Evolutionary conservation across 2,329 filamentous ascomycete genomes (phyloP).

Genomic region (Alternaria brassicae): DNA sequence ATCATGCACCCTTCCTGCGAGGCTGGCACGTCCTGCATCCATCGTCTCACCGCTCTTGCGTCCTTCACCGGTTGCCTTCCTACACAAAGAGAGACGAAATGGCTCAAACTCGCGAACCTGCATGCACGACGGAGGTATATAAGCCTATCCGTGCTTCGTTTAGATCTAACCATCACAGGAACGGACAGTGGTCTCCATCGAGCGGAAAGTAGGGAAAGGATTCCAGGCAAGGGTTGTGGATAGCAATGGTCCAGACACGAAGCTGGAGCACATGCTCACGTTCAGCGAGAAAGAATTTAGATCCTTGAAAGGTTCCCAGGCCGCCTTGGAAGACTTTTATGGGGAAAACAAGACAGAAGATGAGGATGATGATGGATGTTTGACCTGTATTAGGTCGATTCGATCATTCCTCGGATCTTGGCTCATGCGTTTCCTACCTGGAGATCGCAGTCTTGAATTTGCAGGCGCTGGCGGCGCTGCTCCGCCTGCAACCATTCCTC

Average conservation of each 20-base stretch:
- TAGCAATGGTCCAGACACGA: neutral
- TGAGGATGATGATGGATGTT: neutral
- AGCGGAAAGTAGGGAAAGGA: neutral
- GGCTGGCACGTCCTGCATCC: too few species aligned
- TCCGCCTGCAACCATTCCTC: neutral
- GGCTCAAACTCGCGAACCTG: neutral
- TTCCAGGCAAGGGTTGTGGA: neutral
- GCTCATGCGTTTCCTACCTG: neutral
- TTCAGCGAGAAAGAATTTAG: neutral
- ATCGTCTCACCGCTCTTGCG: too few species aligned
- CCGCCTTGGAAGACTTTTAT: neutral
- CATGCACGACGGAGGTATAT: neutral
- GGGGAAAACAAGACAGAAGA: neutral
- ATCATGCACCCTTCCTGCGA: too few species aligned
- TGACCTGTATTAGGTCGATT: neutral
- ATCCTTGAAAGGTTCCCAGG: neutral
- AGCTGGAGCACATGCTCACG: neutral
- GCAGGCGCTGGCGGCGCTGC: neutral
- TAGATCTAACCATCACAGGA: slow-evolving; percentile 1
- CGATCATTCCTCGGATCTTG: neutral
- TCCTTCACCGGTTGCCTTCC: slow-evolving; percentile 2
- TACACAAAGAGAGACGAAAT: neutral
- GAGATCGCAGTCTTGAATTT: neutral
- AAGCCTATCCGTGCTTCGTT: neutral
- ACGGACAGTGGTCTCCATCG: neutral